Evolutionary conservation across 2,329 filamentous ascomycete species (phyloP), one percentile per base, ranked within the genome.

Genomic region (Lachnellula occidentalis): DNA sequence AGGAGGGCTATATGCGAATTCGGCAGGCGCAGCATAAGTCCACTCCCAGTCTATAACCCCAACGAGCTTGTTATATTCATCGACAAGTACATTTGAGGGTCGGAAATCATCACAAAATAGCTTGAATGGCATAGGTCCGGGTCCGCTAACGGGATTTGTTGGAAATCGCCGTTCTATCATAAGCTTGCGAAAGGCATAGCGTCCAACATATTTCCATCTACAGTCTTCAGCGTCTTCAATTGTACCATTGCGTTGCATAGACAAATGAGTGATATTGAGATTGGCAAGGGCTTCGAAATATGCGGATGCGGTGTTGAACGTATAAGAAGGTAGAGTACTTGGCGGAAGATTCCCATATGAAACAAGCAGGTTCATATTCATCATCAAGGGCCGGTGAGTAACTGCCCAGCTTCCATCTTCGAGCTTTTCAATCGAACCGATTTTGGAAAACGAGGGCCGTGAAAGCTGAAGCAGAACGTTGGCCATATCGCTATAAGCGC

Each of bases 11-110:
- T 64, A 62, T 9, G 37, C 48, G 45, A 70, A 73, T 42, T 72
- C 64, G 12, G 14, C 50, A 0, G 70, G 70, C 0, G 63, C 71
- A 1, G 57, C 64, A 48, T 73, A 72, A 0, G 67, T 57, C 49
- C 69, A 71, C 60, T 75, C 73, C 71, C 71, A 75, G 57, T 74
- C 73, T 5, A 76, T 27, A 27, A 27, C 27, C 27, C 27, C 27
- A 8, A 27, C 27, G 27, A 27, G 27, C 27, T 27, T 27, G 7
- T 66, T 45, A 3, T 66, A 49, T 4, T 65, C 50, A 12, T 70
- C 60, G 3, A 71, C 11, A 2, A 73, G 60, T 27, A 71, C 55
- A 41, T 73, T 72, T 4, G 56, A 56, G 12, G 69, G 61, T 2
- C 22, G 58, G 5, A 73, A 62, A 47, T 72, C 68, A 22, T 74